Base-by-base conservation (phyloP, 1,139 yeast species). In the Candida sp. region DNA sequence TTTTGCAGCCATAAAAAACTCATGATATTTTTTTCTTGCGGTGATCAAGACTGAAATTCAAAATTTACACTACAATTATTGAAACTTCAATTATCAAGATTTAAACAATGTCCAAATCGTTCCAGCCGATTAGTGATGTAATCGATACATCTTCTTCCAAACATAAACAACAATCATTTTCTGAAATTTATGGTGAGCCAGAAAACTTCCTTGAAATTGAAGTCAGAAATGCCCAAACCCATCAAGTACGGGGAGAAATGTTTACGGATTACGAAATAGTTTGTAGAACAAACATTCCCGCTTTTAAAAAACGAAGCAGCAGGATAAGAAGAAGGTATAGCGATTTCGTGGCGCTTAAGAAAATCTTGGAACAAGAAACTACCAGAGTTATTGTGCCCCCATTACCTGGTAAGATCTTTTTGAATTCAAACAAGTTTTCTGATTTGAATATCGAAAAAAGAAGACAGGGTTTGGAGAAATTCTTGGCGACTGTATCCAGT, bases 171-270 rank as follows among this genome's bases (percentile, higher is more conserved):
- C 95, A 87, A 60, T 77, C 89, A 7, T 84, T 83, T 61, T 87
- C 81, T 51, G 96, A 89, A 56, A 77, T 87, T 38, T 93, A 93
- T 57, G 96, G 95, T 1, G 96, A 87, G 53, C 98, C 98, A 0
- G 99, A 93, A 63, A 89, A 90, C 65, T 89, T 90, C 57, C 74
- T 93, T 38, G 99, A 93, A 64, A 84, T 95, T 35, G 98, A 91
- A 63, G 96, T 84, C 44, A 69, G 78, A 41, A 84, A 84, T 60
- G 96, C 96, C 5, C 80, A 81, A 50, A 90, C 97, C 0, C 95
- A 87, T 56, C 88, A 88, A 36, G 64, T 60, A 46, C 88, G 87
- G 3, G 65, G 81, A 38, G 79, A 81, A 38, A 78, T 83, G 75
- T 93, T 75, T 63, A 93, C 98, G 9, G 98, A 93, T 64, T 93